Evolutionary conservation across 1,284 basidiomycete species (phyloP).

Genomic region (Marasmius sp.): DNA sequence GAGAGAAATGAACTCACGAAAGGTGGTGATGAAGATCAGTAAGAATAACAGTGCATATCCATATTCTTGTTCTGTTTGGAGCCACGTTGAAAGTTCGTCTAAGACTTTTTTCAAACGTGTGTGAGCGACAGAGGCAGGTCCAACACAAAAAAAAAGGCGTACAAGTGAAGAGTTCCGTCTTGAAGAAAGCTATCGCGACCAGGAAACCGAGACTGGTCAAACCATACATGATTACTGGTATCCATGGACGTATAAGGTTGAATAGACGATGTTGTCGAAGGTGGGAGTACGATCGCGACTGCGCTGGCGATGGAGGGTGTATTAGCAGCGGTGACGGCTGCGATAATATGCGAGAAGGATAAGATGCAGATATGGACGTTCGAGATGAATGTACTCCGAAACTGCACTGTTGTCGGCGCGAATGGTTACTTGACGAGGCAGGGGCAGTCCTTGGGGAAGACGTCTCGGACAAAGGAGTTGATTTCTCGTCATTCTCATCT

Average conservation of each 20-base stretch:
- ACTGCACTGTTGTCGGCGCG: not conserved
- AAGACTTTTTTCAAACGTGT: conserved; percentile 44
- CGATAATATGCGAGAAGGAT: conserved; percentile 18
- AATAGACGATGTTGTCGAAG: conserved; percentile 53
- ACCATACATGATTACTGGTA: conserved; percentile 69
- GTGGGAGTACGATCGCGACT: conserved; percentile 36
- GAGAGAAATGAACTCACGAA: conserved; percentile 58
- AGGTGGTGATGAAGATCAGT: conserved; percentile 80
- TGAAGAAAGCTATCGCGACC: conserved; percentile 72
- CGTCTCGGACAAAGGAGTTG: conserved; percentile 15
- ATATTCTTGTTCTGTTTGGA: conserved; percentile 63
- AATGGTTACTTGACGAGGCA: not conserved
- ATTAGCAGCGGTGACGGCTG: conserved; percentile 20
- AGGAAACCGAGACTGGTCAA: conserved; percentile 69
- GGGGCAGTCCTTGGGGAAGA: conserved; percentile 13
- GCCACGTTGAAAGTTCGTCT: conserved; percentile 71
- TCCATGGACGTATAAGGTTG: conserved; percentile 64
- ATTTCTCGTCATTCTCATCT: conserved; percentile 29
- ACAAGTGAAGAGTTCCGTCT: conserved; percentile 71
- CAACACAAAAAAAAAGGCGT: conserved; percentile 25
- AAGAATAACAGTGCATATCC: conserved; percentile 73
- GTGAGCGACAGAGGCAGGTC: not conserved
- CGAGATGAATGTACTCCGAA: not conserved
- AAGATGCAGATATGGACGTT: conserved; percentile 9
- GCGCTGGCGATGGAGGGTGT: conserved; percentile 15